These are phyloP conservation scores for Cladophialophora immunda DNA, from an alignment of 2,329 filamentous ascomycete species.

Conservation along the genomic window DNA sequence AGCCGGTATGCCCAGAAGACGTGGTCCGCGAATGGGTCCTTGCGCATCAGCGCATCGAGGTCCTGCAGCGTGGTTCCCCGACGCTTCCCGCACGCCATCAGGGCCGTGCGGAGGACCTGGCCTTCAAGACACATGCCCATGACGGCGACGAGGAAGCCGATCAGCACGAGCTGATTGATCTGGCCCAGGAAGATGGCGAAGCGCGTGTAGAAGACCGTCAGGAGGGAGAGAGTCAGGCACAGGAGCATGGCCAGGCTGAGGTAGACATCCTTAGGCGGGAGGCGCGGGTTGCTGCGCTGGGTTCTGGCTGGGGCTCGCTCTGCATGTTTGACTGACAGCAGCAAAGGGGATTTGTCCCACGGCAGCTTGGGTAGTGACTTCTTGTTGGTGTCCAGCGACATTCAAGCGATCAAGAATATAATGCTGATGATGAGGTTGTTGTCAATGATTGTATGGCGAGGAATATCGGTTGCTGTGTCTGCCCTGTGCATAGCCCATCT, in stretches of 20 bases:
- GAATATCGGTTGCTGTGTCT: too few relatives aligned
- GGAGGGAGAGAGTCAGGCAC: slow-evolving; percentile 14
- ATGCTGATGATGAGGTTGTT: too few relatives aligned
- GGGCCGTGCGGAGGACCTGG: slow-evolving; percentile 20
- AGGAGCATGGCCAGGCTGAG: slow-evolving; percentile 13
- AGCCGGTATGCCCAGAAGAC: slow-evolving; percentile 16
- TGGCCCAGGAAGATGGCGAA: slow-evolving; percentile 28
- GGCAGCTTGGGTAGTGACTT: background rate
- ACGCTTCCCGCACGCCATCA: slow-evolving; percentile 20
- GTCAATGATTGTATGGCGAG: too few relatives aligned
- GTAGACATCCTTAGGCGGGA: slow-evolving; percentile 12
- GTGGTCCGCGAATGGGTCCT: slow-evolving; percentile 24
- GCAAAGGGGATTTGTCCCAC: background rate
- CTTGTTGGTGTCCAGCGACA: background rate
- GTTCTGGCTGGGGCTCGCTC: background rate
- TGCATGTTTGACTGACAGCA: background rate
- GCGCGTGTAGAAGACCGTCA: slow-evolving; percentile 23
- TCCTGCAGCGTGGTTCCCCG: slow-evolving; percentile 28
- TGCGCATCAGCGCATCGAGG: slow-evolving; percentile 30
- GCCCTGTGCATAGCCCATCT: too few relatives aligned
- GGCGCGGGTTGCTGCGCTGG: background rate
- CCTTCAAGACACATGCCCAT: slow-evolving; percentile 32
- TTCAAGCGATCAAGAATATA: background rate
- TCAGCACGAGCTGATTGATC: slow-evolving; percentile 31
- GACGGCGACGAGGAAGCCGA: slow-evolving; percentile 32